phyloP scores from a whole-genome alignment of 2,329 filamentous ascomycete species.

The Lachnum nothofagi region DNA sequence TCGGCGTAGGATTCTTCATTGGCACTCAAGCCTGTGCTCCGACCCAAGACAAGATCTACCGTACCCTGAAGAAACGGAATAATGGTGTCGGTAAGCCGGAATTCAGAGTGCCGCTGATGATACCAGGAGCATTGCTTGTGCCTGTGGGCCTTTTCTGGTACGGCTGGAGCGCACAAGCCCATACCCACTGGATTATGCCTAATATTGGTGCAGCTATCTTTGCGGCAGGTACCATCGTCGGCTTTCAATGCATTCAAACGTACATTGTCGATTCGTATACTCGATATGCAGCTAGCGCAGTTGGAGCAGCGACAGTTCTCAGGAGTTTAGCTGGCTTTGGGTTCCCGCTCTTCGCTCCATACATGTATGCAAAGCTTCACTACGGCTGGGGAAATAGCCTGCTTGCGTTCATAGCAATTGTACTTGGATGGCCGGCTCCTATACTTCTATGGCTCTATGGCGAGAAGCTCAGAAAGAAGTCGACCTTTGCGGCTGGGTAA shows the following conservation, averaged over 20 bases:
- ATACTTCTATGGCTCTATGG: slow-evolving; percentile 38
- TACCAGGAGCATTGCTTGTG: slow-evolving; percentile 47
- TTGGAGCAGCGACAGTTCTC: slow-evolving; percentile 33
- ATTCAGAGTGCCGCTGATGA: slow-evolving; percentile 54
- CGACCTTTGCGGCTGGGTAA: slow-evolving; percentile 35
- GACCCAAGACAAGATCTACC: slow-evolving; percentile 25
- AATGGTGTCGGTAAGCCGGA: slow-evolving; percentile 43
- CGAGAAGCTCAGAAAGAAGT: slow-evolving; percentile 32
- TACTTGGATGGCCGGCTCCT: slow-evolving; percentile 44
- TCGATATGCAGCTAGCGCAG: slow-evolving; percentile 31
- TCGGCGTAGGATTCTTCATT: slow-evolving; percentile 40
- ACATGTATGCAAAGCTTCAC: slow-evolving; percentile 24
- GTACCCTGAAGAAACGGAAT: slow-evolving; percentile 13
- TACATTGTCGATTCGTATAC: slow-evolving; percentile 48
- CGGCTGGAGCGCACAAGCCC: slow-evolving; percentile 49
- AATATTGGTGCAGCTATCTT: slow-evolving; percentile 50
- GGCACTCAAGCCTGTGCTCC: slow-evolving; percentile 30
- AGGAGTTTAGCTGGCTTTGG: slow-evolving; percentile 20
- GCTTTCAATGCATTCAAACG: slow-evolving; percentile 33
- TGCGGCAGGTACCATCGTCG: slow-evolving; percentile 39
- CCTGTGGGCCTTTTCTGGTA: slow-evolving; percentile 53
- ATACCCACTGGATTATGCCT: slow-evolving; percentile 50
- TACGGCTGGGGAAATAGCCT: slow-evolving; percentile 45
- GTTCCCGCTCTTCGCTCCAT: slow-evolving; percentile 17
- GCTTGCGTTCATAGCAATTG: slow-evolving; percentile 45